Evolutionary conservation across 768 basidiomycete genomes (phyloP), one percentile per base, ranked within the genome.

Genomic region (Calocybe cyanea): DNA sequence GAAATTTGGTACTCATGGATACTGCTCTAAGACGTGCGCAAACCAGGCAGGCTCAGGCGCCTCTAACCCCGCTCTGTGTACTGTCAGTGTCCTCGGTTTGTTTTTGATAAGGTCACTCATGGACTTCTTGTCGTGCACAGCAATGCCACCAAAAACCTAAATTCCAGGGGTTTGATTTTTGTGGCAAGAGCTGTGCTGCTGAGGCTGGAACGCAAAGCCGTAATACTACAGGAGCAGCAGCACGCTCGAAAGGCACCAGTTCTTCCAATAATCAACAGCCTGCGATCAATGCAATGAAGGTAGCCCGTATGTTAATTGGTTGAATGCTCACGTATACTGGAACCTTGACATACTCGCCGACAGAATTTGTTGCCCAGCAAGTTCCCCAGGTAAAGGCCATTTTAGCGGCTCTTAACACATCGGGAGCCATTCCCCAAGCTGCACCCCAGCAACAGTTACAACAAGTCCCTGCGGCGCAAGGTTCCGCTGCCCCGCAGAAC

Each of bases 181-280:
- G 83, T 48, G 78, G 83, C 44, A 79, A 81, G 69, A 78, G 74
- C 43, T 84, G 83, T 54, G 81, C 80, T 14, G 59, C 70, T 13
- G 49, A 70, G 39, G 81, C 80, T 17, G 63, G 61, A 23, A 56
- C 63, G 9, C 44, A 41, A 43, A 54, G 50, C n/a, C 60, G 57
- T 4, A 61, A 55, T 19, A 18, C 46, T 32, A 38, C 50, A 54
- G 47, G 49, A 46, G 43, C 42, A 44, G 18, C 28, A 38, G 20
- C 60, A 43, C 46, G 50, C 43, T 45, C 47, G 23, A 52, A 51
- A 31, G 53, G 47, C 46, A 54, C 38, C 38, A 55, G 51, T 42
- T 48, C 46, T 43, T 48, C 17, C 52, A 55, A 32, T 54, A 58
- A 41, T 56, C 54, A 42, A 48, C 47, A 53, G 38, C 52, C 60